Evolutionary conservation across 768 basidiomycete species (phyloP).

Genomic region (Gymnopilus dilepis): DNA sequence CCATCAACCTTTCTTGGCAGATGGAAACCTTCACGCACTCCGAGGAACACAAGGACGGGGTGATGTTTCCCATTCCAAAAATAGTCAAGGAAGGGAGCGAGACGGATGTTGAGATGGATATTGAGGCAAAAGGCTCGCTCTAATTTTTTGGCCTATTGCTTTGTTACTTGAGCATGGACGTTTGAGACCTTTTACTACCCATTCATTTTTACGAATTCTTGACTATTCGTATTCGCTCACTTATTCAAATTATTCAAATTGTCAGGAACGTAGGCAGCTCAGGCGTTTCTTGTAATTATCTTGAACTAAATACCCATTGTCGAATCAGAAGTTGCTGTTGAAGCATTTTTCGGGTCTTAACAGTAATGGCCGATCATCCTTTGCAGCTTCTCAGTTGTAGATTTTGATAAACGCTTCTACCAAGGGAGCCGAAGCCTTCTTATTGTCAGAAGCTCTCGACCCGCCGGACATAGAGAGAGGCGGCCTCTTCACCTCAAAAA

Average conservation of each 20-base stretch:
- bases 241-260: too few relatives aligned
- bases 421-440: background rate
- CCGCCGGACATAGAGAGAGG: background rate
- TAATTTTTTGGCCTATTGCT: too few relatives aligned
- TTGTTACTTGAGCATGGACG: too few relatives aligned
- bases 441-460: background rate
- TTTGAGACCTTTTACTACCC: too few relatives aligned
- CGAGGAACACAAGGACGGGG: constrained; percentile 33
- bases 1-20: constrained; percentile 30
- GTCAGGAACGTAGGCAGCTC: too few relatives aligned
- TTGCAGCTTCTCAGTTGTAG: too few relatives aligned
- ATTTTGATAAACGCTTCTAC: too few relatives aligned
- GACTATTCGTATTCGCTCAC: too few relatives aligned
- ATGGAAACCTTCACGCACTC: constrained; percentile 55
- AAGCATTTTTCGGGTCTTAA: too few relatives aligned
- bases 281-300: too few relatives aligned
- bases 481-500: background rate
- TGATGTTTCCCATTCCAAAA: constrained; percentile 24
- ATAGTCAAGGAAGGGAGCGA: constrained; percentile 33
- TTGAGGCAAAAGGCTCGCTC: constrained; percentile 33
- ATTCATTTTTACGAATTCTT: too few relatives aligned
- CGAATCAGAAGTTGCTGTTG: background rate
- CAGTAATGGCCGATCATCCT: too few relatives aligned
- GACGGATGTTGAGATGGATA: constrained; percentile 38
- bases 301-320: background rate